Evolutionary conservation across 805 yeast species (phyloP).

Genomic region (Wickerhamiella domercqiae): DNA sequence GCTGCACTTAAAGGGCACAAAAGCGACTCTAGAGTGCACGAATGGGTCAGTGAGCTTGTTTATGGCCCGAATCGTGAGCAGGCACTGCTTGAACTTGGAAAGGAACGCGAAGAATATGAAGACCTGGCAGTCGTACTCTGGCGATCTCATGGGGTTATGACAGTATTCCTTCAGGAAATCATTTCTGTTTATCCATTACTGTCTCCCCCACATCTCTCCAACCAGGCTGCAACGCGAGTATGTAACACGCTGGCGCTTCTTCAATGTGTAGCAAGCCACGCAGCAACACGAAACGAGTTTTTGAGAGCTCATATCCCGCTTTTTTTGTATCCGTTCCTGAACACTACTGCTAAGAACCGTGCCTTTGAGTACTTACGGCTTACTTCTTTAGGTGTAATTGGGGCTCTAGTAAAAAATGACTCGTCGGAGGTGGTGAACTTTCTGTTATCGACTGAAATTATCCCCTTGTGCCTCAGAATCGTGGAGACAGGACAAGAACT

Average conservation of each 20-base stretch:
- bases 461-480: conserved; percentile 82
- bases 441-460: conserved; percentile 85
- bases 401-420: conserved; percentile 91
- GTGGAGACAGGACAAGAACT: conserved; percentile 93
- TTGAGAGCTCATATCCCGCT: conserved; percentile 83
- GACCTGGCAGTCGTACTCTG: conserved; percentile 85
- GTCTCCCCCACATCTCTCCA: conserved; percentile 72
- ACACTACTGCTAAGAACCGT: conserved; percentile 79
- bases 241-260: conserved; percentile 89
- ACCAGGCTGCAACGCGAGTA: conserved; percentile 80
- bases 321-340: conserved; percentile 82
- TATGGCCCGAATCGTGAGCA: conserved; percentile 87
- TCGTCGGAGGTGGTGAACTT: conserved; percentile 90
- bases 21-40: conserved; percentile 33
- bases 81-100: conserved; percentile 81
- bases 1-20: conserved; percentile 19
- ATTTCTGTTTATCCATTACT: conserved; percentile 78
- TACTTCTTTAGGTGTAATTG: conserved; percentile 90
- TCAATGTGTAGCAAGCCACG: conserved; percentile 94
- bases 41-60: conserved; percentile 80
- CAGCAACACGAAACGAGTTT: conserved; percentile 73
- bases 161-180: conserved; percentile 77
- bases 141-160: conserved; percentile 95
- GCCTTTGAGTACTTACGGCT: conserved; percentile 87
- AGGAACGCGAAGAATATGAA: conserved; percentile 86